Evolutionary conservation across 495 filamentous ascomycete species (phyloP).

Genomic region (Aspergillus wentii): DNA sequence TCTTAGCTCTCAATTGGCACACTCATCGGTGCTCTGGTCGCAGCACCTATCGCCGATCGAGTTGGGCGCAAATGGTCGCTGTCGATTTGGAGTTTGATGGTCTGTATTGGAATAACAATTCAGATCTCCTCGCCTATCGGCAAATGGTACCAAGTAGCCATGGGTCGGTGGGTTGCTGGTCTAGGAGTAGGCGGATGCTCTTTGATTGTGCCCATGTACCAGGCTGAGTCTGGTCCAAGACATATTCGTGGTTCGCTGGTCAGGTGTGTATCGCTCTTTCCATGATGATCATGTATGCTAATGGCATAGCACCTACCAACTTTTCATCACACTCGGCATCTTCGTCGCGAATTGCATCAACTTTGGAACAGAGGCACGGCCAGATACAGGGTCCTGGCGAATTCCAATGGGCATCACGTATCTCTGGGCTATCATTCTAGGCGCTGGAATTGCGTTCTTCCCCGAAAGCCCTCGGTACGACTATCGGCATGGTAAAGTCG

Average conservation of each 20-base stretch:
- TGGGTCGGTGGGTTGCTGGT: constrained; percentile 53
- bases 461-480: constrained; percentile 70
- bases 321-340: constrained; percentile 84
- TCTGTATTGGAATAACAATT: constrained; percentile 59
- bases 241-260: constrained; percentile 63
- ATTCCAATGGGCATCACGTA: constrained; percentile 77
- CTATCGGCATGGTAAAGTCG: constrained; percentile 56
- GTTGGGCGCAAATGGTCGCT: constrained; percentile 47
- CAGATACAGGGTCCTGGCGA: constrained; percentile 56
- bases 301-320: constrained; percentile 54
- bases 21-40: constrained; percentile 58
- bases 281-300: background rate
- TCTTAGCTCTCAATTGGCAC: constrained; percentile 54
- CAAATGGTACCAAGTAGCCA: constrained; percentile 47
- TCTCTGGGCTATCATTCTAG: constrained; percentile 67
- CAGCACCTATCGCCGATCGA: constrained; percentile 44
- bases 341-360: constrained; percentile 76
- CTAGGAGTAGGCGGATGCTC: constrained; percentile 64
- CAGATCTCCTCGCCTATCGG: constrained; percentile 50
- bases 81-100: constrained; percentile 50
- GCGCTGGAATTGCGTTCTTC: constrained; percentile 60
- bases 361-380: constrained; percentile 56
- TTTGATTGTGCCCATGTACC: constrained; percentile 65
- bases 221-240: constrained; percentile 58
- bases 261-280: constrained; percentile 26